Evolutionary conservation across 768 basidiomycete species (phyloP), one percentile per base, ranked within the genome.

Genomic region (Cyathus striatus): DNA sequence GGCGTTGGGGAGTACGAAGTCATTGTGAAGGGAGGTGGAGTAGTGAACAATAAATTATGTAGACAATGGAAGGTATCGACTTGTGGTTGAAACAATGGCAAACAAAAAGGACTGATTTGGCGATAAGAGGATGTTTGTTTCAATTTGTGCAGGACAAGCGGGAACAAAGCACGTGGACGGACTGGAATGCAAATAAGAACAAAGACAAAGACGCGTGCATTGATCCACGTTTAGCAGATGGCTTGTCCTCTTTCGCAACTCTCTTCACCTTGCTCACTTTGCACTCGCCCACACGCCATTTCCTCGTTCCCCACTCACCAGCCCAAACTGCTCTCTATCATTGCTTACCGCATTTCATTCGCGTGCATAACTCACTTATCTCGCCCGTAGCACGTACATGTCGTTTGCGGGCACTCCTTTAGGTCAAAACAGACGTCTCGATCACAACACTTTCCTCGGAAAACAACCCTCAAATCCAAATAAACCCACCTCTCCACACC

Each of bases 371-470:
- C 12, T 10, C 21, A 10, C 13, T 20, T 37, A 12, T 37, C 13
- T 14, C 18, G 18, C 38, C 32, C 42, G 38, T 24, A 43, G 41
- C 40, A 49, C 40, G 42, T 68, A 72, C 75, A 90, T 90, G 87
- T 89, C 86, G 65, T 90, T 90, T 80, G 75, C 84, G 61, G 76
- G 80, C 63, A 89, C 87, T 61, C 85, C 87, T 44, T 66, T 89
- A 52, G 83, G 82, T 67, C 83, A 87, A 80, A 83, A 81, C 72
- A 84, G 86, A 76, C 82, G 87, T 69, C 79, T 89, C 60, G 86
- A 88, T 76, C 86, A 83, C 61, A 69, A 72, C 61, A 74, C 84
- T 40, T 89, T 90, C 58, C 78, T 87, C 61, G 81, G 80, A 47
- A 86, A 84, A 70, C 63, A 63, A 44, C 58, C 62, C 41, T 62